These are phyloP conservation scores for Alloteropsis semialata DNA, from an alignment of 176 grass and related monocot genomes.

Conservation along the genomic window DNA sequence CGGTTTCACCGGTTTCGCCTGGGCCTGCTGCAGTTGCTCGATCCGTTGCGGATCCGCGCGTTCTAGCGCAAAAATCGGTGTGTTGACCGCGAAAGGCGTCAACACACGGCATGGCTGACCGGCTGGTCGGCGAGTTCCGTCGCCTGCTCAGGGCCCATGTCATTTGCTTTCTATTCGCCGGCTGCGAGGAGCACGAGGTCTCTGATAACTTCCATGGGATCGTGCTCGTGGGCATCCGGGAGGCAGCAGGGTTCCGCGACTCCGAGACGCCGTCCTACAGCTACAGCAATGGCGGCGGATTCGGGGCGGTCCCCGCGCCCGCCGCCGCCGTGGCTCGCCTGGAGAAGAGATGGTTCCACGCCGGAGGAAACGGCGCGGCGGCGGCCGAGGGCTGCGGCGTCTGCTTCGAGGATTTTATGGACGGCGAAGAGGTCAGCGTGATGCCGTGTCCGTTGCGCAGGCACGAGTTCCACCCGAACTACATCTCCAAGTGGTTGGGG, in stretches of 20 bases:
- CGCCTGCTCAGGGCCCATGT: too few relatives aligned
- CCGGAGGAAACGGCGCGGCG: neutral
- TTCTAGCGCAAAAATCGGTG: too few relatives aligned
- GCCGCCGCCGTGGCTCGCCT: neutral
- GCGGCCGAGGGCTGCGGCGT: neutral
- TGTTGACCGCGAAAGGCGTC: too few relatives aligned
- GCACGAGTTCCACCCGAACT: neutral
- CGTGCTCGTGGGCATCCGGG: neutral
- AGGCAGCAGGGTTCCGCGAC: neutral
- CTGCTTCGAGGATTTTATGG: neutral
- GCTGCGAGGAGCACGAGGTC: too few relatives aligned
- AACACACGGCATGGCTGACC: too few relatives aligned
- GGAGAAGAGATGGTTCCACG: neutral
- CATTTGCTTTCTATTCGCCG: too few relatives aligned
- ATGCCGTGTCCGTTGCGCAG: neutral
- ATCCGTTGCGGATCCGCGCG: too few relatives aligned
- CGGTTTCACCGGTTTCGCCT: too few relatives aligned
- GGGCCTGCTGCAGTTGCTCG: too few relatives aligned
- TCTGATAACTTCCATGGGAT: too few relatives aligned
- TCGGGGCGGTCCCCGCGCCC: neutral
- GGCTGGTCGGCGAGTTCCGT: too few relatives aligned
- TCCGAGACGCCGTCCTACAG: too few relatives aligned
- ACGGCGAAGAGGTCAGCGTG: neutral
- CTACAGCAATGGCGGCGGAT: neutral
- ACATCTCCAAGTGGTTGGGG: conserved; percentile 5